These are phyloP conservation scores for Cucumis cinereus DNA, from an alignment of 306 rosid genomes.

Conservation along the genomic window DNA sequence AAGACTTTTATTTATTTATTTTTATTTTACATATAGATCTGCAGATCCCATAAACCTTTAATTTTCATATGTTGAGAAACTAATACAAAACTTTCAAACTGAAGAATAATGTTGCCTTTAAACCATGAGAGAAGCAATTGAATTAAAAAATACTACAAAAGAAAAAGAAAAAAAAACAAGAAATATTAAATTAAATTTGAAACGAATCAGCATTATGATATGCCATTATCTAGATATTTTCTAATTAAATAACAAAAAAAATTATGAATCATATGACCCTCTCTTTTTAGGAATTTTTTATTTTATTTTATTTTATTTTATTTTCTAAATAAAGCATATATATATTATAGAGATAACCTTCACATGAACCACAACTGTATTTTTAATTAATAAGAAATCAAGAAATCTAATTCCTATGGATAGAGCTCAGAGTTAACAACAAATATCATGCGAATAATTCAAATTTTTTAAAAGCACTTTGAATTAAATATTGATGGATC, in stretches of 20 bases:
- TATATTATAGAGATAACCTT: neutral
- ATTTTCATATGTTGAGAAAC: too few relatives aligned
- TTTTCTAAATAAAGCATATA: neutral
- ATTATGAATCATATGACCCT: neutral
- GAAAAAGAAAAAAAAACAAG: neutral
- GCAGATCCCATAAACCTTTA: too few relatives aligned
- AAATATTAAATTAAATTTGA: neutral
- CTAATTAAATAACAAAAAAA: neutral
- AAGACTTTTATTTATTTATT: too few relatives aligned
- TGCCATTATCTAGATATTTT: neutral
- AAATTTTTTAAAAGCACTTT: neutral
- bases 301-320: neutral
- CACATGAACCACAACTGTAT: conserved; percentile 5
- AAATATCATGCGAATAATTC: neutral
- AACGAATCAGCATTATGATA: neutral
- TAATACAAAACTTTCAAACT: neutral
- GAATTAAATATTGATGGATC: neutral
- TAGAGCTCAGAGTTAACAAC: neutral
- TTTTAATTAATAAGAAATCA: neutral
- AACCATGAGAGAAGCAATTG: neutral
- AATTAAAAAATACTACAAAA: neutral
- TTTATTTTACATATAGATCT: too few relatives aligned
- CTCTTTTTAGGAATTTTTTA: neutral
- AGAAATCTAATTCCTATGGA: neutral
- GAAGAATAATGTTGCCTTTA: neutral